Evolutionary conservation across 176 grass and related monocot genomes (phyloP).

Genomic region (Lolium rigidum): DNA sequence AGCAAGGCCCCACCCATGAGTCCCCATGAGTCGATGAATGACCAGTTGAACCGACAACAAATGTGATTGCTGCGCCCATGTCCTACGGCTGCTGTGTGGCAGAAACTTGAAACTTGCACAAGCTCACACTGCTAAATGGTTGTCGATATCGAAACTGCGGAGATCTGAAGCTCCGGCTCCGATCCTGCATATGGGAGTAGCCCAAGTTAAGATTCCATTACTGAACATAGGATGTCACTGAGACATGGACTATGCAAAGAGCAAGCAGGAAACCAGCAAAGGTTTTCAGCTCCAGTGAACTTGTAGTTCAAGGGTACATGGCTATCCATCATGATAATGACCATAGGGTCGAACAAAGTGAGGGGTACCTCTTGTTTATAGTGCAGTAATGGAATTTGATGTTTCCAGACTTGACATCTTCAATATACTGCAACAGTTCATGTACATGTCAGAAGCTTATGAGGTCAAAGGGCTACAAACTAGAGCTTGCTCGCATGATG

Average conservation of each 20-base stretch:
- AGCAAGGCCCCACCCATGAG: too few relatives aligned
- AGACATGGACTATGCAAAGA: slow-evolving; percentile 1
- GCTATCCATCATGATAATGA: background rate
- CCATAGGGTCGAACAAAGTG: background rate
- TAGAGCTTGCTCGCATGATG: background rate
- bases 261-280: background rate
- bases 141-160: slow-evolving; percentile 74
- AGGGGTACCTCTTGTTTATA: slow-evolving; percentile 87
- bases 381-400: slow-evolving; percentile 96
- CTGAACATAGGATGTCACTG: background rate
- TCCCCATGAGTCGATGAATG: too few relatives aligned
- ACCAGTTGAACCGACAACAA: background rate
- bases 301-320: background rate
- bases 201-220: slow-evolving; percentile 4
- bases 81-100: background rate
- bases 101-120: background rate
- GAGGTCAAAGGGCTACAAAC: background rate
- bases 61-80: background rate
- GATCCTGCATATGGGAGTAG: slow-evolving; percentile 57
- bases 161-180: slow-evolving; percentile 85
- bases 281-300: background rate
- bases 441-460: slow-evolving; percentile 19
- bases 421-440: slow-evolving; percentile 67
- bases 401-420: slow-evolving; percentile 78
- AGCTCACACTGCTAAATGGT: slow-evolving; percentile 65